Conservation (phyloP, 257 asterid genomes). For the Solanum paucissectum region DNA sequence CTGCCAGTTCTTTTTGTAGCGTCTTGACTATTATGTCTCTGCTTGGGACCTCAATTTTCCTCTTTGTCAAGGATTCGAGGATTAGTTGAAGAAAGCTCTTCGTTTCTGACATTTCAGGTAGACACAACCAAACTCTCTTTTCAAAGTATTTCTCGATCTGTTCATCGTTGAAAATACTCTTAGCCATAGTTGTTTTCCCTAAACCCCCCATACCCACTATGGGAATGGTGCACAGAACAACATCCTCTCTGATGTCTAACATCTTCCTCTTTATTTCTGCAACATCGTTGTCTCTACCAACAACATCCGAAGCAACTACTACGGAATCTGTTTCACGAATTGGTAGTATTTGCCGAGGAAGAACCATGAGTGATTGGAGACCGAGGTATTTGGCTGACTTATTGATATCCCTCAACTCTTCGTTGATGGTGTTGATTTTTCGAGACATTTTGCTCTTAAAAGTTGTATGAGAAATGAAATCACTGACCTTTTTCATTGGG, state of each 20-base stretch:
- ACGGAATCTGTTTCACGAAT: neutral
- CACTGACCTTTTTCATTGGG: neutral
- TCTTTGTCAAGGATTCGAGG: neutral
- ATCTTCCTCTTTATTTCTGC: neutral
- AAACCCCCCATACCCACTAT: slow-evolving; percentile 5
- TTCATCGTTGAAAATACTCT: neutral
- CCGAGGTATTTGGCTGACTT: neutral
- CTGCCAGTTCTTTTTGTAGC: neutral
- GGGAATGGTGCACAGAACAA: neutral
- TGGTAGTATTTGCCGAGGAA: neutral
- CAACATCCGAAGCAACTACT: neutral
- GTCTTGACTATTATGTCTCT: neutral
- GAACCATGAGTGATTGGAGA: neutral
- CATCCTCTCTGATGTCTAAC: neutral
- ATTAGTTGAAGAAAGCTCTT: slow-evolving; percentile 1
- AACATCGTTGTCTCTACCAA: neutral
- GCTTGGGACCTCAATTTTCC: neutral
- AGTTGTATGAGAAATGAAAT: neutral
- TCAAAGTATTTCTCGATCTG: neutral
- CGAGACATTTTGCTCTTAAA: neutral
- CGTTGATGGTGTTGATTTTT: slow-evolving; percentile 1
- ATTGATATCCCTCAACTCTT: neutral
- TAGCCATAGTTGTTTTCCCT: slow-evolving; percentile 14
- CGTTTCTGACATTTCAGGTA: neutral
- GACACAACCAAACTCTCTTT: slow-evolving; percentile 5